These are phyloP conservation scores for Pseudocercospora vitis DNA, from an alignment of 2,329 filamentous ascomycete genomes.

Conservation along the genomic window DNA sequence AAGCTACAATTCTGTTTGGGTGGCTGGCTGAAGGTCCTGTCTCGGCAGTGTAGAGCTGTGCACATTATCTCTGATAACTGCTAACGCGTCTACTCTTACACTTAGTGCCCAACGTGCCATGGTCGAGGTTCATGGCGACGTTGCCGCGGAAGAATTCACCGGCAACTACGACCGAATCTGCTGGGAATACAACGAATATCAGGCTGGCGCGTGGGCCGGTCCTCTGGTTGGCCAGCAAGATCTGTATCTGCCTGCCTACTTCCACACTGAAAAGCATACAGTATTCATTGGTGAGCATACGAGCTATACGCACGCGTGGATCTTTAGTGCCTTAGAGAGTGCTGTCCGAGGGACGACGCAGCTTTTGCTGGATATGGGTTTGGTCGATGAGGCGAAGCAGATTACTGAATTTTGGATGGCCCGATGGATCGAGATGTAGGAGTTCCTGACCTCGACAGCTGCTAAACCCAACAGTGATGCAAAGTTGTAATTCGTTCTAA, in stretches of 20 bases:
- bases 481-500: too few relatives aligned
- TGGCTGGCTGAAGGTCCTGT: too few relatives aligned
- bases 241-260: constrained; percentile 70
- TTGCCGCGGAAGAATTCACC: constrained; percentile 63
- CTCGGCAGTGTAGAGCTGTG: too few relatives aligned
- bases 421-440: constrained; percentile 59
- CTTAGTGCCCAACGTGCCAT: constrained; percentile 65
- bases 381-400: constrained; percentile 69
- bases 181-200: constrained; percentile 63
- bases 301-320: constrained; percentile 71
- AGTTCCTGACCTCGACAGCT: neutral
- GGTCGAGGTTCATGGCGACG: constrained; percentile 64
- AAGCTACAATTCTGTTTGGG: too few relatives aligned
- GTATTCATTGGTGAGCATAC: constrained; percentile 67
- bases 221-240: constrained; percentile 64
- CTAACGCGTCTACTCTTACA: too few relatives aligned
- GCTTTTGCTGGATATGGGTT: constrained; percentile 61
- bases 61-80: too few relatives aligned
- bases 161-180: constrained; percentile 65
- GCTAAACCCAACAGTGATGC: neutral
- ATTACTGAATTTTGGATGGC: constrained; percentile 68
- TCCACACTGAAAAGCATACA: constrained; percentile 67
- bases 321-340: constrained; percentile 65
- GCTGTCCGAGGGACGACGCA: constrained; percentile 66
- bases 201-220: constrained; percentile 62